A percentile compares a stretch with the other conserved stretches of the same genome.
Evolutionary conservation across 163 green algal species (phyloP).

Genomic region (Chlamydomonas reinhardtii): DNA sequence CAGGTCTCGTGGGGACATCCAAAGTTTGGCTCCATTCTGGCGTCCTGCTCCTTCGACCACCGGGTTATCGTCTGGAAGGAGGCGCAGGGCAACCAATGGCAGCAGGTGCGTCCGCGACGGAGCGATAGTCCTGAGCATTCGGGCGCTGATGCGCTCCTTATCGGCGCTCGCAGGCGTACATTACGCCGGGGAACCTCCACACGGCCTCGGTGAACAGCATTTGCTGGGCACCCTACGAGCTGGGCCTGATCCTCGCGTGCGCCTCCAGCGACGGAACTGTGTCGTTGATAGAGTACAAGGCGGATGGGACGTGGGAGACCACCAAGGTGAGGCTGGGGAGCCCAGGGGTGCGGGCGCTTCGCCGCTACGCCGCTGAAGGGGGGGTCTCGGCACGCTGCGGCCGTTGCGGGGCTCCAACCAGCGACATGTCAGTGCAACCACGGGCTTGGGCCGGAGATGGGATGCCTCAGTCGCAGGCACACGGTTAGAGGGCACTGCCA

Average conservation of each 20-base stretch:
- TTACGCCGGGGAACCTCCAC: constrained; percentile 79
- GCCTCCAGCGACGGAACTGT: constrained; percentile 93
- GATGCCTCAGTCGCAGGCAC: too few species aligned
- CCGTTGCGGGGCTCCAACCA: too few species aligned
- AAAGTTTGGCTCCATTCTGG: constrained; percentile 94
- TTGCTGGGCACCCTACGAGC: constrained; percentile 93
- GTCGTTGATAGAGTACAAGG: constrained; percentile 83
- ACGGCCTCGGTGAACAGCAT: constrained; percentile 95
- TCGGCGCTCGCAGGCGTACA: constrained; percentile 64
- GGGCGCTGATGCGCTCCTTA: too few species aligned
- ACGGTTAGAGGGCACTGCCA: too few species aligned
- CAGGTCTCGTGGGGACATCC: constrained; percentile 95
- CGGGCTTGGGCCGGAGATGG: too few species aligned
- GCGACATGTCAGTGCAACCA: too few species aligned
- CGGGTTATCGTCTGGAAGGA: constrained; percentile 97
- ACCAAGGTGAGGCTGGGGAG: constrained; percentile 67
- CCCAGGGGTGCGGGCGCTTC: too few species aligned
- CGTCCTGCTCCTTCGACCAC: constrained; percentile 95
- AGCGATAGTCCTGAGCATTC: too few species aligned
- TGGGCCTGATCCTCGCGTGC: constrained; percentile 90
- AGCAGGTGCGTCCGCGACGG: constrained; percentile 49
- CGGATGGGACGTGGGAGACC: constrained; percentile 75
- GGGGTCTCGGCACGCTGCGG: too few species aligned
- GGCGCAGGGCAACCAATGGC: constrained; percentile 79
- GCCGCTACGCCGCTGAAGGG: neutral